Conservation (phyloP, 2,329 filamentous ascomycete genomes). For the Curvularia sp. region DNA sequence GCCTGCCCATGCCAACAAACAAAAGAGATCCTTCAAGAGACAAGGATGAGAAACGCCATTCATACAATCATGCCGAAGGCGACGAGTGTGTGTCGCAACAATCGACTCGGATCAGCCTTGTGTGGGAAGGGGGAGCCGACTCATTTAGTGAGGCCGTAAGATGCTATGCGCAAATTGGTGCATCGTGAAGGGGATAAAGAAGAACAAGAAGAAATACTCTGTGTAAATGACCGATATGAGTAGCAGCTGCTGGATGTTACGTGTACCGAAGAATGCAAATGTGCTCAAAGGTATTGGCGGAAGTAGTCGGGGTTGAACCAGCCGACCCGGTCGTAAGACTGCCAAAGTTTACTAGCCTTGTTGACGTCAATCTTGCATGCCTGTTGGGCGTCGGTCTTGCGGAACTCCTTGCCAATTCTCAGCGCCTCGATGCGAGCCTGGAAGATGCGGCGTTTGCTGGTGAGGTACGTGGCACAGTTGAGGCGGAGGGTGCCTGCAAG, state of each 20-base stretch:
- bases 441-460: slow-evolving; percentile 93
- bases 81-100: slow-evolving; percentile 17
- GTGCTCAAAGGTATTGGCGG: slow-evolving; percentile 50
- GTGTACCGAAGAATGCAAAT: not conserved
- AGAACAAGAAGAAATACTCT: not conserved
- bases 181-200: slow-evolving; percentile 12
- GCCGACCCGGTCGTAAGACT: slow-evolving; percentile 83
- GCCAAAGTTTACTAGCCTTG: slow-evolving; percentile 93
- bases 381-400: slow-evolving; percentile 94
- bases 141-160: slow-evolving; percentile 23
- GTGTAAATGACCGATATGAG: slow-evolving; percentile 1
- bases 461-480: slow-evolving; percentile 86
- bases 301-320: slow-evolving; percentile 72
- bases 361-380: slow-evolving; percentile 99
- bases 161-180: slow-evolving; percentile 39
- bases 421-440: slow-evolving; percentile 72
- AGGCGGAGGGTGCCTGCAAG: slow-evolving; percentile 82
- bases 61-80: slow-evolving; percentile 35
- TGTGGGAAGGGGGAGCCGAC: slow-evolving; percentile 19
- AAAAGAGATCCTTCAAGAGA: slow-evolving; percentile 12
- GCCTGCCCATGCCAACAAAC: slow-evolving; percentile 31
- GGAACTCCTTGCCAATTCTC: slow-evolving; percentile 78
- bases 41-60: slow-evolving; percentile 34
- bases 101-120: slow-evolving; percentile 33
- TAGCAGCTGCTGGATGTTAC: not conserved